A percentile compares a stretch with the other conserved stretches of the same genome.
Evolutionary conservation across 257 asterid genomes (phyloP).

Genomic region (Jacaranda mimosifolia): DNA sequence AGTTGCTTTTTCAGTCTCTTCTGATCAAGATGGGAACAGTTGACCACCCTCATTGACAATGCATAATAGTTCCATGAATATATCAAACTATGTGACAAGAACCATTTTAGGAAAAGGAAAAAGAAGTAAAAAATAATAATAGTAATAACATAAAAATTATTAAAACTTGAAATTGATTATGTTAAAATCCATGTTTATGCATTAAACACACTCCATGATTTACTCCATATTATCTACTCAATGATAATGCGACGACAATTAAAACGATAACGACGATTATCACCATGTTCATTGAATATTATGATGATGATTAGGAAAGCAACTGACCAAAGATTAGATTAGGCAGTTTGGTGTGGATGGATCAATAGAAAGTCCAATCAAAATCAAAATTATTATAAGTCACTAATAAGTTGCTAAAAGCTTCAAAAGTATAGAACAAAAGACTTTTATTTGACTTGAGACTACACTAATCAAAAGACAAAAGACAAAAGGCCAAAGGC

Average conservation of each 20-base stretch:
- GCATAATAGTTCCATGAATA: no score
- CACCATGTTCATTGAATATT: constrained; percentile 39
- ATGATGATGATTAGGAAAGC: constrained; percentile 39
- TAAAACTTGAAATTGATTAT: not conserved
- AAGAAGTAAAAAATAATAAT: no score
- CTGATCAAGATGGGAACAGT: no score
- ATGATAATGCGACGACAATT: constrained; percentile 27
- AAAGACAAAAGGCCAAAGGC: constrained; percentile 23
- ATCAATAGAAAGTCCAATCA: constrained; percentile 46
- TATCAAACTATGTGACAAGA: no score
- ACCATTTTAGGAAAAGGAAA: no score
- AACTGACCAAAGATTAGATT: constrained; percentile 24
- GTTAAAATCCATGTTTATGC: constrained; percentile 9
- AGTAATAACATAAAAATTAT: no score
- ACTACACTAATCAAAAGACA: constrained; percentile 25
- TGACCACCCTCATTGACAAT: no score
- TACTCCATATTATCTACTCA: no score
- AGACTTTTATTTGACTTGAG: constrained; percentile 17
- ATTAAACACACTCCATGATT: no score
- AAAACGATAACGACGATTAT: constrained; percentile 33
- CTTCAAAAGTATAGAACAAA: constrained; percentile 24
- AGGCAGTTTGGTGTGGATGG: constrained; percentile 35
- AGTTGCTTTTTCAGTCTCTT: no score
- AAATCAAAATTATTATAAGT: constrained; percentile 35
- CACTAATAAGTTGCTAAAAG: constrained; percentile 30